Evolutionary conservation across 2,329 filamentous ascomycete species (phyloP).

Genomic region (Claviceps spartinae): DNA sequence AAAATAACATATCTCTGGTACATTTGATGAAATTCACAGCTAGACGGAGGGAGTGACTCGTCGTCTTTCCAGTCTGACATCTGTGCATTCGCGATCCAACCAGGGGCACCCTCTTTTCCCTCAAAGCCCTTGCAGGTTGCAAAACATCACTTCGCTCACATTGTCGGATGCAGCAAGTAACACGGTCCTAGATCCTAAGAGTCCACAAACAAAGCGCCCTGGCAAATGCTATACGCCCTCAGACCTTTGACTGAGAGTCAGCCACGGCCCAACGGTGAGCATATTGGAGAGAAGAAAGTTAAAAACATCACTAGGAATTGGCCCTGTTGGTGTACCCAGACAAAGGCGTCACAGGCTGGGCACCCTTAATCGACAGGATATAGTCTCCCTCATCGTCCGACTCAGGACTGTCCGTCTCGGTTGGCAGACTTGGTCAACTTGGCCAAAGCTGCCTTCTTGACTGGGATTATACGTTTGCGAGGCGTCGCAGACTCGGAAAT

Average conservation of each 20-base stretch:
- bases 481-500: constrained; percentile 4
- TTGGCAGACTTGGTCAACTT: constrained; percentile 10
- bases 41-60: too few relatives aligned
- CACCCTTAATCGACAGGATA: neutral
- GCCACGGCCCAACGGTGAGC: neutral
- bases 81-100: too few relatives aligned
- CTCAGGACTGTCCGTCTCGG: constrained; percentile 4
- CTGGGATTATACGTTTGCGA: constrained; percentile 18
- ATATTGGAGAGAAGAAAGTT: neutral
- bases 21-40: too few relatives aligned
- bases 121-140: too few relatives aligned
- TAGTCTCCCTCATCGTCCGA: constrained; percentile 12
- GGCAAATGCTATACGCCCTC: neutral
- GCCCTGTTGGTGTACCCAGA: constrained; percentile 12
- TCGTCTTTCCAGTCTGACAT: too few relatives aligned
- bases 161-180: neutral
- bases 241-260: neutral
- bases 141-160: too few relatives aligned
- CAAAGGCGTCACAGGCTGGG: neutral
- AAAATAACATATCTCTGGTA: too few relatives aligned
- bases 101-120: too few relatives aligned
- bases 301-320: neutral
- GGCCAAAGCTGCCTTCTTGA: constrained; percentile 11
- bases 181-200: neutral
- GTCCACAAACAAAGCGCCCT: neutral